phyloP scores from a whole-genome alignment of 495 filamentous ascomycete species.

The Cercophora scortea region DNA sequence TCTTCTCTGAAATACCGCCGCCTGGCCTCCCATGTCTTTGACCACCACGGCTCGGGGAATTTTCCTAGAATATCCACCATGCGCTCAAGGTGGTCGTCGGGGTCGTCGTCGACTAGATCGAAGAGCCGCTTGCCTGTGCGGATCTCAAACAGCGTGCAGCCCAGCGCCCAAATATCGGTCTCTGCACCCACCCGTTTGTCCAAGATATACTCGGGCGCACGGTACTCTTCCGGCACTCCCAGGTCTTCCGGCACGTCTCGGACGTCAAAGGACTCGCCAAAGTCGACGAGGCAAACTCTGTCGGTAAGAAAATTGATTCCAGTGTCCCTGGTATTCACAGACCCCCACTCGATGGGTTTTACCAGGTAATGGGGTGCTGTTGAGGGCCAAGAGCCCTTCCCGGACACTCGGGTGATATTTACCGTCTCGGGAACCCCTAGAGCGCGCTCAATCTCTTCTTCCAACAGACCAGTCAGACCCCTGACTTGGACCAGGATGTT shows the following conservation, averaged over 20 bases:
- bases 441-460: slow-evolving; percentile 12
- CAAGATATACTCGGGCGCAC: slow-evolving; percentile 24
- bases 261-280: slow-evolving; percentile 23
- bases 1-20: slow-evolving; percentile 13
- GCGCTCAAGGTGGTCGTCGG: slow-evolving; percentile 17
- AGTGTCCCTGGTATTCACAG: neutral
- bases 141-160: slow-evolving; percentile 29
- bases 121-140: slow-evolving; percentile 22
- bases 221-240: slow-evolving; percentile 19
- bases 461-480: slow-evolving; percentile 11
- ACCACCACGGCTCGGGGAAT: slow-evolving; percentile 27
- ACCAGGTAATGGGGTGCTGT: slow-evolving; percentile 21
- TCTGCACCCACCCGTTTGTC: slow-evolving; percentile 12
- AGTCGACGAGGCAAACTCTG: slow-evolving; percentile 20
- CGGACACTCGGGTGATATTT: slow-evolving; percentile 7
- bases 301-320: slow-evolving; percentile 8
- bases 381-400: slow-evolving; percentile 1
- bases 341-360: slow-evolving; percentile 12
- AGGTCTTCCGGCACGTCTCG: slow-evolving; percentile 11
- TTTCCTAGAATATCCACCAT: slow-evolving; percentile 24
- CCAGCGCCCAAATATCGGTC: slow-evolving; percentile 27
- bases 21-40: slow-evolving; percentile 16
- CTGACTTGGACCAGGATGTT: slow-evolving; percentile 19
- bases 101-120: slow-evolving; percentile 13
- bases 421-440: slow-evolving; percentile 16